Evolutionary conservation across 768 basidiomycete genomes (phyloP).

Genomic region (Hygrocybe coccinea): DNA sequence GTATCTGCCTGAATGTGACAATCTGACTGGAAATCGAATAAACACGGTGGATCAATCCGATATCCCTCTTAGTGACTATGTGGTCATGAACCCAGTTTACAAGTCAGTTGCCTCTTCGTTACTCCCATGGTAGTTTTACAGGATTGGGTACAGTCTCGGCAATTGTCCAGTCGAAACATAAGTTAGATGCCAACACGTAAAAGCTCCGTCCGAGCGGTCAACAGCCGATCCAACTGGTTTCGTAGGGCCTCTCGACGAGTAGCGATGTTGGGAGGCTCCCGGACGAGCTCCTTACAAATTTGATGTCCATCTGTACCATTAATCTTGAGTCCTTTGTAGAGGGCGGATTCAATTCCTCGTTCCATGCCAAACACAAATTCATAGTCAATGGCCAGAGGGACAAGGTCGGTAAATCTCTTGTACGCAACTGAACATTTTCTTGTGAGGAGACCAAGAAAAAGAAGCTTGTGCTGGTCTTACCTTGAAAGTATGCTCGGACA

Average conservation of each 20-base stretch:
- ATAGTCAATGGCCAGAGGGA: slow-evolving; percentile 53
- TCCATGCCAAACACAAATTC: slow-evolving; percentile 52
- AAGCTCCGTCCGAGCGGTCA: too few relatives aligned
- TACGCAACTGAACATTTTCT: slow-evolving; percentile 44
- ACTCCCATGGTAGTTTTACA: too few relatives aligned
- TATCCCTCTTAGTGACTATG: too few relatives aligned
- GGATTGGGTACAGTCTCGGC: too few relatives aligned
- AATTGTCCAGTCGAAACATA: too few relatives aligned
- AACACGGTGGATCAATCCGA: too few relatives aligned
- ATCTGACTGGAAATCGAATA: too few relatives aligned
- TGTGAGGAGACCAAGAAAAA: slow-evolving; percentile 2
- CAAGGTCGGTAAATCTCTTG: slow-evolving; percentile 54
- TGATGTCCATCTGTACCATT: slow-evolving; percentile 42
- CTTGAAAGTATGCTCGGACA: slow-evolving; percentile 72
- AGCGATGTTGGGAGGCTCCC: slow-evolving; percentile 44
- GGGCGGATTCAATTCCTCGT: slow-evolving; percentile 38
- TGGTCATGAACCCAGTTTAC: too few relatives aligned
- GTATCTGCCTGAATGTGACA: too few relatives aligned
- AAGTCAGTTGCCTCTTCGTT: too few relatives aligned
- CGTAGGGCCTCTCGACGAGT: slow-evolving; percentile 43
- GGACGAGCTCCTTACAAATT: slow-evolving; percentile 48
- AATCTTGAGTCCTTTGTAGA: slow-evolving; percentile 49
- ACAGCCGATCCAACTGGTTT: slow-evolving; percentile 50
- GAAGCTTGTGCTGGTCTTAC: slow-evolving; percentile 33
- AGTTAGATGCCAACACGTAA: too few relatives aligned